These are phyloP conservation scores for Monosporascus sp. DNA, from an alignment of 2,329 filamentous ascomycete species.

Conservation along the genomic window DNA sequence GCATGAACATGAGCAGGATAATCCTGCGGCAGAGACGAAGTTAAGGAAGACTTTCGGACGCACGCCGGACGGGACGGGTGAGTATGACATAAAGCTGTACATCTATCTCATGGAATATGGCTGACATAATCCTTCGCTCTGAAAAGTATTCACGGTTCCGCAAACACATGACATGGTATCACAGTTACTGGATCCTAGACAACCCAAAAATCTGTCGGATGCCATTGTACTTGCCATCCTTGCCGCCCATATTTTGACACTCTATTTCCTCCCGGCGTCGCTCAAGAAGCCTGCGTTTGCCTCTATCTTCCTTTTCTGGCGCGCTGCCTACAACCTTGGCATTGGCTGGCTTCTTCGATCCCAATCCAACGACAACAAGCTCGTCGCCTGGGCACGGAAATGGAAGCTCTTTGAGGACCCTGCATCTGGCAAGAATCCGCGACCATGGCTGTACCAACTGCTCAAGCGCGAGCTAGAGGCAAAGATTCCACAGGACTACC, in stretches of 20 bases:
- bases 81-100: conserved; percentile 29
- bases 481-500: conserved; percentile 91
- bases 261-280: conserved; percentile 65
- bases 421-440: conserved; percentile 71
- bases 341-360: conserved; percentile 85
- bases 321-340: conserved; percentile 85
- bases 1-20: conserved; percentile 2
- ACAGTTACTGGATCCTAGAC: conserved; percentile 86
- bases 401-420: conserved; percentile 83
- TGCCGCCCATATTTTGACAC: conserved; percentile 64
- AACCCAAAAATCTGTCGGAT: conserved; percentile 94
- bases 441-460: conserved; percentile 74
- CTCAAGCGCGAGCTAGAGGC: conserved; percentile 88
- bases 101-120: conserved; percentile 2
- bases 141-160: conserved; percentile 85
- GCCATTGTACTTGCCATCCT: conserved; percentile 73
- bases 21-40: conserved; percentile 11
- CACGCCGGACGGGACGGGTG: conserved; percentile 86
- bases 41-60: conserved; percentile 79
- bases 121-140: conserved; percentile 4
- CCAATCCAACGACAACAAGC: conserved; percentile 81
- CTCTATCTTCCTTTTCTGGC: conserved; percentile 83
- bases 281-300: conserved; percentile 76
- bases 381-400: conserved; percentile 83
- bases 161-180: conserved; percentile 99